Percentiles rank a stretch among this genome's conserved stretches.
These are phyloP conservation scores for Ascochyta pisi DNA, from an alignment of 2,329 filamentous ascomycete genomes.

Conservation along the genomic window DNA sequence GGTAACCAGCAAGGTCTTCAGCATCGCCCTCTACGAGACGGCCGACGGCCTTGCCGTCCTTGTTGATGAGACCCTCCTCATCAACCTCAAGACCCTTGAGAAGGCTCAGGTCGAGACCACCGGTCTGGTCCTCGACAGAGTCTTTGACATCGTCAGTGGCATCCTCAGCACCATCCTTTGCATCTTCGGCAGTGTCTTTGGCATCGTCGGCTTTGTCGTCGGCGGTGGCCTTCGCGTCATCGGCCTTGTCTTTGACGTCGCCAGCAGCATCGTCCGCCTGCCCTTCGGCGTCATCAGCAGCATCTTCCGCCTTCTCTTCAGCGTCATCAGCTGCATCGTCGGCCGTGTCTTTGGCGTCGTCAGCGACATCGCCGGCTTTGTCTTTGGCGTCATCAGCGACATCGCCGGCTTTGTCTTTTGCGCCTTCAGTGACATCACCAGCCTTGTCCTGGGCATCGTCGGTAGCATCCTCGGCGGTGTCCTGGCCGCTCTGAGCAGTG, in stretches of 20 bases:
- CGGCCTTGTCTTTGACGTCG: conserved; percentile 3
- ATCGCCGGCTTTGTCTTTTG: conserved; percentile 49
- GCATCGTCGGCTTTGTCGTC: conserved; percentile 50
- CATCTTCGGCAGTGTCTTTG: conserved; percentile 39
- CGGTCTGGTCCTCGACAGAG: conserved; percentile 37
- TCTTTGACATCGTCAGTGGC: conserved; percentile 37
- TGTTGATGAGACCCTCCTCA: conserved; percentile 61
- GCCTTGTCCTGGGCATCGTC: conserved; percentile 39
- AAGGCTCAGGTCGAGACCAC: conserved; percentile 53
- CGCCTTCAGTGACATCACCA: conserved; percentile 37
- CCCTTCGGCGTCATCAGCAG: too few species aligned
- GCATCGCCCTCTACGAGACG: conserved; percentile 60
- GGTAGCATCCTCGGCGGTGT: conserved; percentile 43
- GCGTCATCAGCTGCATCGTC: conserved; percentile 52
- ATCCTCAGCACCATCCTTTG: conserved; percentile 39
- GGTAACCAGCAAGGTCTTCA: conserved; percentile 60
- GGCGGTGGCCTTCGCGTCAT: conserved; percentile 33
- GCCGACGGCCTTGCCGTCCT: conserved; percentile 58
- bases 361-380: conserved; percentile 30
- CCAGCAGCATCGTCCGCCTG: too few species aligned
- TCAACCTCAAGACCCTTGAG: conserved; percentile 61
- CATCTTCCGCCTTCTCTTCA: conserved; percentile 36
- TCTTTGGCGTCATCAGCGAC: conserved; percentile 50
- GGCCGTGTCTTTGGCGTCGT: conserved; percentile 31
- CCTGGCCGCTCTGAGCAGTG: conserved; percentile 43